A percentile compares a stretch with the other conserved stretches of the same genome.
Conservation (phyloP, 495 filamentous ascomycete genomes). For the Penicillium alfredii region DNA sequence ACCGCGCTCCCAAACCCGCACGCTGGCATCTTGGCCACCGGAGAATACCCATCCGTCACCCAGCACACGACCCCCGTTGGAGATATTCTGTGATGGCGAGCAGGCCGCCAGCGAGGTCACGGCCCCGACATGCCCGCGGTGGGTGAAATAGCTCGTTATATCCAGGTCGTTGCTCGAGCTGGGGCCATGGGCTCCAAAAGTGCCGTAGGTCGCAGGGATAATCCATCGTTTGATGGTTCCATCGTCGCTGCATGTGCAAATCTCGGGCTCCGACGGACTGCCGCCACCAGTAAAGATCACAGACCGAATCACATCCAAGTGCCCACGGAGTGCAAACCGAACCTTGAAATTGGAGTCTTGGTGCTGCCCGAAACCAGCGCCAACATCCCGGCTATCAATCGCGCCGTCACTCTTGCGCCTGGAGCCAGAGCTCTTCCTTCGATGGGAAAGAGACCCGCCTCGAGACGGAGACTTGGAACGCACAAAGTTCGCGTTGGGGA, state of each 20-base stretch:
- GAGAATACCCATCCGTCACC: constrained; percentile 98
- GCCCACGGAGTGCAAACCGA: constrained; percentile 83
- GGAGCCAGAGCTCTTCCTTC: constrained; percentile 75
- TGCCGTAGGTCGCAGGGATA: constrained; percentile 71
- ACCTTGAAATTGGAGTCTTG: constrained; percentile 79
- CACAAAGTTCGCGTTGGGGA: constrained; percentile 75
- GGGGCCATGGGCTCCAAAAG: constrained; percentile 46
- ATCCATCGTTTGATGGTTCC: constrained; percentile 95
- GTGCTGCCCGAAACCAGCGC: constrained; percentile 28
- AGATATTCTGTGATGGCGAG: constrained; percentile 76
- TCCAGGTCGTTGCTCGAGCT: constrained; percentile 68
- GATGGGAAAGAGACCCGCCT: constrained; percentile 58
- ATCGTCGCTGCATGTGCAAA: constrained; percentile 94
- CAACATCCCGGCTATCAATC: constrained; percentile 41
- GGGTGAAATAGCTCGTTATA: constrained; percentile 87
- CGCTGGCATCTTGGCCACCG: constrained; percentile 87
- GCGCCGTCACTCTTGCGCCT: constrained; percentile 53
- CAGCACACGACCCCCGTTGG: constrained; percentile 74
- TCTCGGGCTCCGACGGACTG: constrained; percentile 88
- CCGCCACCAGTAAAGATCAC: constrained; percentile 96
- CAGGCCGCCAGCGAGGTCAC: constrained; percentile 84
- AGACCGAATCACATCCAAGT: constrained; percentile 86
- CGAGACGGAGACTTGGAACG: constrained; percentile 71
- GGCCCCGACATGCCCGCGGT: constrained; percentile 85
- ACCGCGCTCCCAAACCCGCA: constrained; percentile 91